Conservation (phyloP, 192 early-diverging fungal species). For the Backusella tuberculispora region DNA sequence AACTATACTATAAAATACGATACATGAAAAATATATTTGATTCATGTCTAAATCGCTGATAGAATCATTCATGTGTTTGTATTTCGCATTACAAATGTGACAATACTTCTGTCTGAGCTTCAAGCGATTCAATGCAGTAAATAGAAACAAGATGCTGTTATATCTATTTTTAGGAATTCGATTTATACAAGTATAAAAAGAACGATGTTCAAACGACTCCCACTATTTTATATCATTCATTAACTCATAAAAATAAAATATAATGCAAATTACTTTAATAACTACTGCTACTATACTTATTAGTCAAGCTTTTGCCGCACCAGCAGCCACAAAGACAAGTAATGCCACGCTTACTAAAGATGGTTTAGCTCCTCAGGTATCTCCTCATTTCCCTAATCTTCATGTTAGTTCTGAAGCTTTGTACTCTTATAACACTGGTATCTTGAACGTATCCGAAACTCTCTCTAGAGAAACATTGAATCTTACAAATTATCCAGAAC, state of each 20-base stretch:
- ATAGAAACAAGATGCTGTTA: not conserved
- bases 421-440: constrained; percentile 24
- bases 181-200: not conserved
- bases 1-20: not conserved
- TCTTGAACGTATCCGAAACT: constrained; percentile 14
- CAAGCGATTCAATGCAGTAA: not conserved
- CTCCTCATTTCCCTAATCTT: constrained; percentile 12
- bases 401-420: constrained; percentile 26
- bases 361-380: constrained; percentile 27
- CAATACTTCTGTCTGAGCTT: not conserved
- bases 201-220: not conserved
- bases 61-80: not conserved
- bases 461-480: constrained; percentile 16
- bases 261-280: constrained; percentile 20
- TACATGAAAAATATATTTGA: not conserved
- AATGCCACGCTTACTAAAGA: not conserved
- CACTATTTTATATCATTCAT: not conserved
- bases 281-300: not conserved
- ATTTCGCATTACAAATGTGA: not conserved
- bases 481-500: constrained; percentile 37
- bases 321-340: not conserved
- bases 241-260: not conserved
- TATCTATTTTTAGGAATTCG: constrained; percentile 7
- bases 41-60: not conserved
- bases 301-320: constrained; percentile 7